These are phyloP conservation scores for Cylindrodendrum hubeiense DNA, from an alignment of 2,329 filamentous ascomycete genomes.

Conservation along the genomic window DNA sequence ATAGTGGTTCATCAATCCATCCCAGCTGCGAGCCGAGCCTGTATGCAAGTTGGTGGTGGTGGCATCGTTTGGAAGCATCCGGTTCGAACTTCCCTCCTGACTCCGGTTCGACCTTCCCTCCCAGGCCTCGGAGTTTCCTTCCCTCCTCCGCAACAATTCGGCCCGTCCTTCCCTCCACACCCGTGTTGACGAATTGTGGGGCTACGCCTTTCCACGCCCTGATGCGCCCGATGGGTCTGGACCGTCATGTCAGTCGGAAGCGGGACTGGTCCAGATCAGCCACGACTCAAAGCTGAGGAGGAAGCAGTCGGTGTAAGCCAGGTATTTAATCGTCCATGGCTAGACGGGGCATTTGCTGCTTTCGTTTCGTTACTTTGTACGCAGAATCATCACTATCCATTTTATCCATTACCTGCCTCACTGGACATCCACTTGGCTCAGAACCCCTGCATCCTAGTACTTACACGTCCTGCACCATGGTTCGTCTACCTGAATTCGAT, in stretches of 20 bases:
- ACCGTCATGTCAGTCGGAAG: too few relatives aligned
- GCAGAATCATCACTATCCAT: not conserved
- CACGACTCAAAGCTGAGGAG: too few relatives aligned
- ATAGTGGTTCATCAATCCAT: not conserved
- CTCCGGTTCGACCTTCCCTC: not conserved
- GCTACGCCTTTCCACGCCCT: not conserved
- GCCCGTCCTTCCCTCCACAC: not conserved
- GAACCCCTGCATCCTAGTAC: not conserved
- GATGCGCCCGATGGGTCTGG: not conserved
- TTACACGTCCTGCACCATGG: not conserved
- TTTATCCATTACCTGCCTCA: not conserved
- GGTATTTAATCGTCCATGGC: too few relatives aligned
- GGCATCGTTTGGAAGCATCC: not conserved
- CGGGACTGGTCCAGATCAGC: too few relatives aligned
- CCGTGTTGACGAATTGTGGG: not conserved
- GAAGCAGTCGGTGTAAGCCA: too few relatives aligned
- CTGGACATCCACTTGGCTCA: not conserved
- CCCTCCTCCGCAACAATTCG: not conserved
- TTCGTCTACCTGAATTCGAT: constrained; percentile 59
- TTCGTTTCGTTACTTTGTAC: too few relatives aligned
- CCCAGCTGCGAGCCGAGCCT: not conserved
- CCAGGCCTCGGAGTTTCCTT: not conserved
- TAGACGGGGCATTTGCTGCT: too few relatives aligned
- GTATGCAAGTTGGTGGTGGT: not conserved
- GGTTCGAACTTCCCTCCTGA: constrained; percentile 8